Evolutionary conservation across 2,329 filamentous ascomycete genomes (phyloP), one percentile per base, ranked within the genome.

Genomic region (Apiospora sp.): DNA sequence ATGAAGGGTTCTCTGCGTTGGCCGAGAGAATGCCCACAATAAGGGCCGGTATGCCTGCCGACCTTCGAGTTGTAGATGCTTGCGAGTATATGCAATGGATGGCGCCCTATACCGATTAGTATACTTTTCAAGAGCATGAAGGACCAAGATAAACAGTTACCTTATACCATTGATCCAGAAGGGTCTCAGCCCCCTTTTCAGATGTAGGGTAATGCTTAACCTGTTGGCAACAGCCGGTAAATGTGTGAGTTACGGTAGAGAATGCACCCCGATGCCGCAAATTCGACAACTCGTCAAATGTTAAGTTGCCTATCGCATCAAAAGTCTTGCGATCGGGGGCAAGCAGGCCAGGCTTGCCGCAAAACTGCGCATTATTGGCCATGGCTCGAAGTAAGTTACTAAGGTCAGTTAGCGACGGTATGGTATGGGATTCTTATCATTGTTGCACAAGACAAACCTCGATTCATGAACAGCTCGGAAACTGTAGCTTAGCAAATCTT

Each of bases 391-490:
- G 86, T 5, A 97, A 84, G 72, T 94, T 91, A 81, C 94, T 96
- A 24, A 14, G n/a, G 6, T 2, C 68, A 81, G 74, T 81, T 76
- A 75, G 74, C 30, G 13, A 27, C 24, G 30, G 43, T 14, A 41
- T 37, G 34, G 4, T 19, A 24, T 2, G 7, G n/a, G 41, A 44
- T 34, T 34, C 30, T 44, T 49, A 44, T 34, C 30, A 49, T 51
- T 34, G 7, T 49, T 34, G 7, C n/a, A 34, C 22, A 49, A 27
- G 73, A 71, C 83, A 74, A 84, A 94, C 93, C 94, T 98, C 34
- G 95, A 94, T 83, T 99, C 96, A 74, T 98, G 96, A n/a, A 98
- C 87, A 7, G 95, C 94, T 77, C 96, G 91, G 88, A 98, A 99
- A 74, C 95, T 98, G 81, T 96, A 99, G 75, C 96, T 98, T 67